Base-by-base conservation (phyloP, 1,284 basidiomycete genomes). In the Fomitopsis schrenkii region DNA sequence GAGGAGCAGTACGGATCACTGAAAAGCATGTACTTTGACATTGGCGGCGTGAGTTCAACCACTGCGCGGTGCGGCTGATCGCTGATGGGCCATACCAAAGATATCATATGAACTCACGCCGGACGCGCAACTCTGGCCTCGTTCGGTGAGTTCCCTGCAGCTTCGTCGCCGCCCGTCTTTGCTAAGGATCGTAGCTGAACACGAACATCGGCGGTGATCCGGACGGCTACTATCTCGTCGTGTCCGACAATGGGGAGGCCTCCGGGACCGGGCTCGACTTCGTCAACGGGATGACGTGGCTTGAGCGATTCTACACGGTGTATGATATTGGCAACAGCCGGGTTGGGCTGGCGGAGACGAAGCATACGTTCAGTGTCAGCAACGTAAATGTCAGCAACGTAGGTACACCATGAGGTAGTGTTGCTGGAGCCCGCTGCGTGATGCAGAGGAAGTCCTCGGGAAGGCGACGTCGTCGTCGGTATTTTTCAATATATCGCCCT, bases 271-370 rank as follows among this genome's bases (percentile, higher is more conserved):
- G 73, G 45, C 65, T 73, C 48, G 70, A 71, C 56, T 72, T 73
- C 64, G 66, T 70, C 59, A 71, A 68, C 60, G 70, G 70, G 30
- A 61, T 66, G 52, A 56, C 64, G 3, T 71, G 66, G 62, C 66
- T 72, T 50, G 69, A 73, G 63, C 65, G 70, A 3, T 71, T 71
- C 68, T 70, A 70, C 63, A 63, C 62, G 58, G 67, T 70, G 7
- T 70, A 66, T 63, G 64, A 68, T 36, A 42, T 54, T 22, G 59
- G 76, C 40, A 82, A 83, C 72, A 53, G 59, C 10, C 72, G 64
- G 9, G 70, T 83, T 45, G 81, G 81, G 10, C 74, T 82, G 55
- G 80, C 81, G 1, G 74, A 64, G 26, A 83, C 80, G 1, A 6
- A 53, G 28, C 73, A 77, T 67, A 82, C 80, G 1, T 56, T 72